Percentiles rank a stretch among this genome's conserved stretches.
Conservation (phyloP, 2,329 filamentous ascomycete genomes). For the Phoma sp. region DNA sequence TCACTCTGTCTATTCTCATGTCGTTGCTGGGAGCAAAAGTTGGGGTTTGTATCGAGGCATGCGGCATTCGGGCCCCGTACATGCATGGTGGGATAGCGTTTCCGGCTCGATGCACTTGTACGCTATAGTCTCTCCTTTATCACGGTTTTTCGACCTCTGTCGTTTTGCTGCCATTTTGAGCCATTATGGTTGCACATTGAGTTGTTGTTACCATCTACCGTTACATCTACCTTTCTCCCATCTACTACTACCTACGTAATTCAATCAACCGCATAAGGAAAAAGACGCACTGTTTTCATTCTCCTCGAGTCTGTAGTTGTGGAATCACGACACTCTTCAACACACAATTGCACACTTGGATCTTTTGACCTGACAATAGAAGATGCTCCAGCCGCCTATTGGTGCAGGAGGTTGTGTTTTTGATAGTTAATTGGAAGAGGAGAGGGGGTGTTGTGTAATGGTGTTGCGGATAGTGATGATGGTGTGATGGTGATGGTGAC, state of each 20-base stretch:
- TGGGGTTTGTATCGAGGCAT: conserved; percentile 2
- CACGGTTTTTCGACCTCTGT: neutral
- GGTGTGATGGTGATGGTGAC: no score
- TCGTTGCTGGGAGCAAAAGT: conserved; percentile 24
- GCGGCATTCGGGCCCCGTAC: conserved; percentile 7
- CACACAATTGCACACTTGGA: no score
- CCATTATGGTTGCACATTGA: neutral
- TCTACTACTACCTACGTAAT: conserved; percentile 4
- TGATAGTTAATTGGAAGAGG: no score
- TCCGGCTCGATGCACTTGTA: conserved; percentile 22
- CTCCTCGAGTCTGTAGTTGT: neutral
- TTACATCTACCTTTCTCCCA: no score
- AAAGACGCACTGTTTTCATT: neutral
- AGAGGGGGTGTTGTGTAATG: no score
- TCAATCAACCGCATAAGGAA: conserved; percentile 10
- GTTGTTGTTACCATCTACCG: conserved; percentile 4
- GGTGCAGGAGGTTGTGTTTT: no score
- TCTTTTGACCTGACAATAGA: no score
- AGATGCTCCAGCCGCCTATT: no score
- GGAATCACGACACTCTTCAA: no score
- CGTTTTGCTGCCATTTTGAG: neutral
- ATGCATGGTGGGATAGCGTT: neutral
- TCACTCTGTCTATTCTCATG: neutral
- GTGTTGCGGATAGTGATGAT: no score
- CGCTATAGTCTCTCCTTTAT: conserved; percentile 32